phyloP scores from a whole-genome alignment of 768 basidiomycete species.

The Steccherinum ochraceum region DNA sequence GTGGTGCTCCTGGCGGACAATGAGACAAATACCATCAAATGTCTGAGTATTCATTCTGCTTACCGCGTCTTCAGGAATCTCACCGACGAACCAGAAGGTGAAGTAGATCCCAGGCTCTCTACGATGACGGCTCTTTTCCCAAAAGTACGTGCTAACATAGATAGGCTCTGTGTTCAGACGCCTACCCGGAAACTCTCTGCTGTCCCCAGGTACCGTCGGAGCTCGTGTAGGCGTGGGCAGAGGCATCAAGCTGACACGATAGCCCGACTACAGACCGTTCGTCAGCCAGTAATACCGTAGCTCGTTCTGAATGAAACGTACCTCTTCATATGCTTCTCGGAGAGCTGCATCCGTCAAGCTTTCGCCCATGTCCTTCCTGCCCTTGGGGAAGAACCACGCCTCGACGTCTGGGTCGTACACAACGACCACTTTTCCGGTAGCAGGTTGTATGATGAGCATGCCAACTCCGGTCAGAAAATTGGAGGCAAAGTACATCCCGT shows the following conservation, averaged over 20 bases:
- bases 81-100: slow-evolving; percentile 49
- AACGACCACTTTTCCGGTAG: slow-evolving; percentile 46
- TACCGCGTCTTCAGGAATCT: slow-evolving; percentile 47
- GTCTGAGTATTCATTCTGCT: slow-evolving; percentile 12
- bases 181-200: slow-evolving; percentile 4
- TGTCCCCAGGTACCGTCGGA: slow-evolving; percentile 29
- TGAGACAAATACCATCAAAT: background rate
- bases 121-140: slow-evolving; percentile 23
- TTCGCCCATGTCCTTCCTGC: slow-evolving; percentile 64
- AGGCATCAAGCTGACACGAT: slow-evolving; percentile 40
- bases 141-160: slow-evolving; percentile 30
- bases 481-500: slow-evolving; percentile 39
- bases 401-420: slow-evolving; percentile 32
- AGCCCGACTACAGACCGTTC: slow-evolving; percentile 38
- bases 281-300: background rate
- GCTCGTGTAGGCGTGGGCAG: slow-evolving; percentile 35
- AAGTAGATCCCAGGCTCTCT: slow-evolving; percentile 44
- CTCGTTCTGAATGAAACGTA: slow-evolving; percentile 15
- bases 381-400: slow-evolving; percentile 54
- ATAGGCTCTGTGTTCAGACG: slow-evolving; percentile 39
- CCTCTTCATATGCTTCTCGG: slow-evolving; percentile 66
- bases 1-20: slow-evolving; percentile 32
- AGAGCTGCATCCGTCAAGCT: slow-evolving; percentile 51
- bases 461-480: slow-evolving; percentile 58
- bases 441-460: slow-evolving; percentile 59